These are phyloP conservation scores for Didymella lethalis DNA, from an alignment of 2,329 filamentous ascomycete genomes.

Conservation along the genomic window DNA sequence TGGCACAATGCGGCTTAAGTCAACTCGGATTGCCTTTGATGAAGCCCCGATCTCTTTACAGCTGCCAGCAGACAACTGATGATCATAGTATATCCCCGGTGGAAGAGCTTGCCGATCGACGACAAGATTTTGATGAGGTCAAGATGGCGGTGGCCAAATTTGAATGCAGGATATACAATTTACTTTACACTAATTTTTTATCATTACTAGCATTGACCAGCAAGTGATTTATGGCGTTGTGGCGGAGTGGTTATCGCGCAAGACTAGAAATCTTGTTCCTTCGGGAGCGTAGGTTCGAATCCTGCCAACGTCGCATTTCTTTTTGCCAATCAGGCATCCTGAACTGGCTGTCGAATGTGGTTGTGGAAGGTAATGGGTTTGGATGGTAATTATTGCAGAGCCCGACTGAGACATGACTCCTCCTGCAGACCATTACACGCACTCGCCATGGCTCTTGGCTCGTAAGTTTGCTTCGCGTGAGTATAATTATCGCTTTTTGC, in stretches of 20 bases:
- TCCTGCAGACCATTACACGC: too few relatives aligned
- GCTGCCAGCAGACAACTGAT: neutral
- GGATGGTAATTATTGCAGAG: neutral
- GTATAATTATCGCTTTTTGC: too few relatives aligned
- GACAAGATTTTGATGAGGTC: neutral
- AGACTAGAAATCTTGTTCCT: conserved; percentile 55
- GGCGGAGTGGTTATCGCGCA: conserved; percentile 55
- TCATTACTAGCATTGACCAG: conserved; percentile 14
- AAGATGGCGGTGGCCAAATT: too few relatives aligned
- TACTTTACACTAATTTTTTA: neutral
- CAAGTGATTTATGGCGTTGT: conserved; percentile 39
- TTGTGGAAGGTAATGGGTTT: neutral
- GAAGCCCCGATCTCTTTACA: neutral
- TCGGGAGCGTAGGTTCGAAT: conserved; percentile 54
- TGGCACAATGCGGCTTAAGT: conserved; percentile 4
- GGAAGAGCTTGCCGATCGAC: too few relatives aligned
- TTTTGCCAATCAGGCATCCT: too few relatives aligned
- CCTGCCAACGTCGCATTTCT: conserved; percentile 49
- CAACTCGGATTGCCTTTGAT: neutral
- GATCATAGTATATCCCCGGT: neutral
- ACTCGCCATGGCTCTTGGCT: too few relatives aligned
- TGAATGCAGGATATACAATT: too few relatives aligned
- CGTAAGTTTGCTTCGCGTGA: too few relatives aligned
- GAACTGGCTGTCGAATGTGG: neutral
- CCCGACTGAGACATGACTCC: too few relatives aligned